These are phyloP conservation scores for Saccharomyces hybrid DNA, from an alignment of 1,139 yeast species.

Conservation along the genomic window DNA sequence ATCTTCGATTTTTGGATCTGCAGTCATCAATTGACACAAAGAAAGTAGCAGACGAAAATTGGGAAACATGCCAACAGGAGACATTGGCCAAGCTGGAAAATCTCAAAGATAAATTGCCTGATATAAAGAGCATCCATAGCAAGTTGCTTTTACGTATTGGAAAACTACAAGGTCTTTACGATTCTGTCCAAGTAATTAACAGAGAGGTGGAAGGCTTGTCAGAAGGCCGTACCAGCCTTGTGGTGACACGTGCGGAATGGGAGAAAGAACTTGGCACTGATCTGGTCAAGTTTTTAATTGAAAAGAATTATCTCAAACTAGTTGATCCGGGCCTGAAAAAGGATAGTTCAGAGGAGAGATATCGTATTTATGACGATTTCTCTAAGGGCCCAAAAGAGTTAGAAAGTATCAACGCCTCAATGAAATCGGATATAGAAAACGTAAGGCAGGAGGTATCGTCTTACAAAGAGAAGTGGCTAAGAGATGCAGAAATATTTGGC, in stretches of 20 bases:
- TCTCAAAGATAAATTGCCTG: constrained; percentile 10
- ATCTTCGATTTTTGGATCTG: constrained; percentile 18
- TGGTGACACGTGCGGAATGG: constrained; percentile 24
- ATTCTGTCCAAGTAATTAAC: constrained; percentile 20
- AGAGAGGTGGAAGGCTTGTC: constrained; percentile 20
- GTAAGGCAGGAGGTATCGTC: constrained; percentile 17
- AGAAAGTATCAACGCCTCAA: constrained; percentile 18
- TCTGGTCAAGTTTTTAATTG: constrained; percentile 18
- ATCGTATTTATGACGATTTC: constrained; percentile 22
- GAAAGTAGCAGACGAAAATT: constrained; percentile 18
- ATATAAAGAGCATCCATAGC: constrained; percentile 10
- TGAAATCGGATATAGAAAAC: constrained; percentile 24
- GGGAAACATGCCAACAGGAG: constrained; percentile 17
- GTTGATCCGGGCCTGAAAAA: constrained; percentile 7
- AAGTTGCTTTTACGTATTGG: constrained; percentile 16
- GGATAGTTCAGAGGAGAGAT: constrained; percentile 14
- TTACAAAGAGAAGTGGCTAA: constrained; percentile 26
- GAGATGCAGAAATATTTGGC: constrained; percentile 26
- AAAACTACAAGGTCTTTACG: constrained; percentile 20
- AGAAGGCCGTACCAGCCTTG: constrained; percentile 19
- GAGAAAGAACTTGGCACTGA: constrained; percentile 21
- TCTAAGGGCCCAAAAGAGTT: constrained; percentile 24
- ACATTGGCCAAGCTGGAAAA: constrained; percentile 9
- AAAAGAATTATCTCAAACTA: constrained; percentile 18
- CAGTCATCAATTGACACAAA: constrained; percentile 20